These are phyloP conservation scores for Ophiosphaerella korrae DNA, from an alignment of 2,329 filamentous ascomycete genomes.

Conservation along the genomic window DNA sequence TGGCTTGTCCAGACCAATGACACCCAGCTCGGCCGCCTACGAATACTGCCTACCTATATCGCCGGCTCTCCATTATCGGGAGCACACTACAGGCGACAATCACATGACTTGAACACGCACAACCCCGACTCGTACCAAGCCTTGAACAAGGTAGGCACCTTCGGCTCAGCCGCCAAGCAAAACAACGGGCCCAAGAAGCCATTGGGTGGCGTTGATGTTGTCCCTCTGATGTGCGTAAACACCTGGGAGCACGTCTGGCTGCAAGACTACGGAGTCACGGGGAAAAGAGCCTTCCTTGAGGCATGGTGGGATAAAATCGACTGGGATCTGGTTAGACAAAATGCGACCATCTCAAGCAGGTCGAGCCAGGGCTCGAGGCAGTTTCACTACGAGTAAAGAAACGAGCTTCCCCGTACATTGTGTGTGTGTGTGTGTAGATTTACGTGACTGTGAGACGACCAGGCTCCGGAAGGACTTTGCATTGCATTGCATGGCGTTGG, in stretches of 20 bases:
- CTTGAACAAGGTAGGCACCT: slow-evolving; percentile 48
- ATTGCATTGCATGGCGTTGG: slow-evolving; percentile 15
- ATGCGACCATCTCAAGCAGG: slow-evolving; percentile 12
- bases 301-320: slow-evolving; percentile 88
- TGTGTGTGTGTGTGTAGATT: slow-evolving; percentile 28
- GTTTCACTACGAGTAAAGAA: slow-evolving; percentile 11
- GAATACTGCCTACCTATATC: slow-evolving; percentile 86
- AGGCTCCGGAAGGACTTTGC: slow-evolving; percentile 1
- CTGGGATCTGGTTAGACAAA: slow-evolving; percentile 71
- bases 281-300: slow-evolving; percentile 77
- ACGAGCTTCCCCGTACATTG: not conserved
- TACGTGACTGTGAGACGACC: slow-evolving; percentile 17
- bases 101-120: slow-evolving; percentile 71
- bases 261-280: slow-evolving; percentile 75
- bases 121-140: slow-evolving; percentile 36
- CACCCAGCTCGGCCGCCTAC: slow-evolving; percentile 55
- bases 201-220: slow-evolving; percentile 70
- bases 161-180: slow-evolving; percentile 41
- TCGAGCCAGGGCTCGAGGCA: slow-evolving; percentile 1
- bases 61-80: slow-evolving; percentile 86
- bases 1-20: slow-evolving; percentile 75
- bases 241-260: slow-evolving; percentile 97
- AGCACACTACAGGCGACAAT: slow-evolving; percentile 77
- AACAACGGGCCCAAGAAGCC: slow-evolving; percentile 50
- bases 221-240: slow-evolving; percentile 86